These are phyloP conservation scores for Scalesia atractyloides DNA, from an alignment of 129 eudicot genomes.

Conservation along the genomic window DNA sequence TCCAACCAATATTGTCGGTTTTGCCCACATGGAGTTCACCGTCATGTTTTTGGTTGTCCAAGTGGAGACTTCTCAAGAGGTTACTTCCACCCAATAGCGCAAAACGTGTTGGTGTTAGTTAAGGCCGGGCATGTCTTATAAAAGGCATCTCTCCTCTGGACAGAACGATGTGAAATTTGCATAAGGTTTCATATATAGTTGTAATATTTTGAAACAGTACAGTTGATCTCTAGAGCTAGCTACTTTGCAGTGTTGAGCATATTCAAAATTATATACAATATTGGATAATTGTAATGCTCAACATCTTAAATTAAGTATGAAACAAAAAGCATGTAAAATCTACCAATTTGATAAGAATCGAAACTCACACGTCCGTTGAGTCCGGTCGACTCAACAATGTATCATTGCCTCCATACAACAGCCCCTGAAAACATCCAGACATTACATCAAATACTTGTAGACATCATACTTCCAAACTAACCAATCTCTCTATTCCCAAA, in stretches of 20 bases:
- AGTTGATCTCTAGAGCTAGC: neutral
- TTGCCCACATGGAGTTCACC: neutral
- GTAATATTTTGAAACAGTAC: conserved; percentile 3
- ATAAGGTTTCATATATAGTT: neutral
- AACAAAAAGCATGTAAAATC: neutral
- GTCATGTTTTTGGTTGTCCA: neutral
- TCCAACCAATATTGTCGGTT: neutral
- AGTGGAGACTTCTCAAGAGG: neutral
- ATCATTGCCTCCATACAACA: conserved; percentile 77
- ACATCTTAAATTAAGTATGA: neutral
- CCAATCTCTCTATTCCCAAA: conserved; percentile 8
- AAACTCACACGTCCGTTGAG: conserved; percentile 74
- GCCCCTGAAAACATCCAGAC: conserved; percentile 65
- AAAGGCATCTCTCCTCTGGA: neutral
- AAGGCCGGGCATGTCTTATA: neutral
- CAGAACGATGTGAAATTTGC: neutral
- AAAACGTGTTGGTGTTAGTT: neutral
- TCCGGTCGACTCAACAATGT: conserved; percentile 87
- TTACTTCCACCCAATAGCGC: neutral
- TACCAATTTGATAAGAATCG: conserved; percentile 12
- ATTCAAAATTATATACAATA: neutral
- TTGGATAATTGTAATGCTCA: neutral
- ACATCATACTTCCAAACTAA: neutral
- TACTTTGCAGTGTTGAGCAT: neutral
- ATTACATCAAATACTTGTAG: conserved; percentile 11